Conservation (phyloP, 139 green algal species). For the Chlamydomonas schloesseri region DNA sequence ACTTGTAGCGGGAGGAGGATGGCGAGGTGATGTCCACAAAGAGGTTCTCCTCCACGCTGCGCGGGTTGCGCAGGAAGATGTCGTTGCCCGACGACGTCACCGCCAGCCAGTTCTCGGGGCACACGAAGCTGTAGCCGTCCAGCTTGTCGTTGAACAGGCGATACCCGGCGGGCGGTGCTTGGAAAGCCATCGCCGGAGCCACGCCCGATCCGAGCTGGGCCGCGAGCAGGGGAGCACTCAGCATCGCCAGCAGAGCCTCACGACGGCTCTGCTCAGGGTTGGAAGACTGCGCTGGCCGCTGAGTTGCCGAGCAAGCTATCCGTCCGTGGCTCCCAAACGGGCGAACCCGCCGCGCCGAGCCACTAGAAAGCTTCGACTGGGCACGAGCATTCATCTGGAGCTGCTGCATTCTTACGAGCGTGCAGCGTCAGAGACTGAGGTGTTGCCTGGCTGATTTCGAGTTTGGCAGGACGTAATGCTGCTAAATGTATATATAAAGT, state of each 20-base stretch:
- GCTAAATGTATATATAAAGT: no score
- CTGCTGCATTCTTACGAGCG: neutral
- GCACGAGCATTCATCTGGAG: neutral
- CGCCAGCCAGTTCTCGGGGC: slow-evolving; percentile 77
- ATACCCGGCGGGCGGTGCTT: slow-evolving; percentile 63
- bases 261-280: neutral
- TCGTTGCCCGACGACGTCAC: slow-evolving; percentile 92
- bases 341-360: neutral
- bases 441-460: no score
- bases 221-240: neutral
- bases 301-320: no score
- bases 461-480: no score
- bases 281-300: neutral
- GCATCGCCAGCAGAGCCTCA: neutral
- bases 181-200: slow-evolving; percentile 44
- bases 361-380: no score
- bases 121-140: slow-evolving; percentile 91
- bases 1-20: slow-evolving; percentile 75
- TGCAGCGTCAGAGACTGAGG: no score
- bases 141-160: slow-evolving; percentile 79
- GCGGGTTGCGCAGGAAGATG: slow-evolving; percentile 89
- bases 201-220: neutral
- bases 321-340: neutral
- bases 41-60: slow-evolving; percentile 90
- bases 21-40: slow-evolving; percentile 95